Evolutionary conservation across 306 rosid genomes (phyloP), one percentile per base, ranked within the genome.

Genomic region (Quercus glauca): DNA sequence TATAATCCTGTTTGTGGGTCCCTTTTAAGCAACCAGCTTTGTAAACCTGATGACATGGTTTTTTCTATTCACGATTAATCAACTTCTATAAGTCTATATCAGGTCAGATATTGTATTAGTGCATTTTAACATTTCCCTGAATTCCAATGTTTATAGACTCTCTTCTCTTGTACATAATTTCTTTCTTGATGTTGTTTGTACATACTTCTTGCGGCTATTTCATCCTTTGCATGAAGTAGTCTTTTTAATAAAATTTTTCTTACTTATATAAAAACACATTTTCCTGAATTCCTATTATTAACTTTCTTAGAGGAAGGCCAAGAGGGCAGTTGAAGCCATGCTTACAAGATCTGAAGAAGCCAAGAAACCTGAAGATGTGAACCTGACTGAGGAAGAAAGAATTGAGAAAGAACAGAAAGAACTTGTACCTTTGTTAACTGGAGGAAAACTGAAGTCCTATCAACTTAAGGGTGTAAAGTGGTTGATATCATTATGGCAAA

Each of bases 401-500:
- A 64, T 76, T 75, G 93, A 83, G 74, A 93, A 91, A 79, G 94
- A 93, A 83, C 98, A 96, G 85, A 85, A 77, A 76, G 98, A 93
- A 81, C 92, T 93, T 68, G 84, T 96, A 82, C 99, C 98, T 74
- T 75, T 93, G 31, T 77, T 96, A 74, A 93, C 97, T 31, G 98
- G 99, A 81, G 99, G 99, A 37, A 86, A 83, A 69, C 83, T 93
- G 88, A 96, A 93, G 85, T 59, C 91, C 45, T 95, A 91, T 87
- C 99, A 93, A 81, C 81, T 96, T 71, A 96, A 96, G 83, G 99
- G 99, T 74, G 91, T 96, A 21, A 93, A 96, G 81, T 93, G 98
- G 99, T 85, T 96, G 89, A 96, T 93, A 80, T 93, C 99, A n/a
- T 82, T 96, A 79, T 96, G 99, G 99, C 98, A 96, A 88, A 96